phyloP scores from a whole-genome alignment of 2,329 filamentous ascomycete species.

The Daldinia eschscholtzii region DNA sequence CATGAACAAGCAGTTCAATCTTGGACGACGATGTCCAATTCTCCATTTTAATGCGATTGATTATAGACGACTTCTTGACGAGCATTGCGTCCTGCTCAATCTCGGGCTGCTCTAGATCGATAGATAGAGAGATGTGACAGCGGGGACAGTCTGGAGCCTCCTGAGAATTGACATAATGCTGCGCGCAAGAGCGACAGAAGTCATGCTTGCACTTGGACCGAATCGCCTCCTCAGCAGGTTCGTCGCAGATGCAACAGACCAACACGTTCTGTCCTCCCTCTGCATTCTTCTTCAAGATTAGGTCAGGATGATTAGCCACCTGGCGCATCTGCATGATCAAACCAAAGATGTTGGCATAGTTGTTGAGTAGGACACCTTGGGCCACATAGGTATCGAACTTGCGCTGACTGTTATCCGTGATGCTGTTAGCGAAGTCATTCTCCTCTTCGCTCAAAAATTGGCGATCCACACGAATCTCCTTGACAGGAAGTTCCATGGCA shows the following conservation, averaged over 20 bases:
- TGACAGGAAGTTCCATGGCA: slow-evolving; percentile 95
- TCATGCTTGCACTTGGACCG: slow-evolving; percentile 93
- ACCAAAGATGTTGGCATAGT: slow-evolving; percentile 99
- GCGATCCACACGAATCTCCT: slow-evolving; percentile 90
- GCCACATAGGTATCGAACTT: slow-evolving; percentile 97
- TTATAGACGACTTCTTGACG: slow-evolving; percentile 96
- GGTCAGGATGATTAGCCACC: slow-evolving; percentile 94
- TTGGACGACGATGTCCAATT: slow-evolving; percentile 99
- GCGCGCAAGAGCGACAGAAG: slow-evolving; percentile 85
- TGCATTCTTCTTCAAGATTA: slow-evolving; percentile 88
- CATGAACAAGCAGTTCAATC: slow-evolving; percentile 95
- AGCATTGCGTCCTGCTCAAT: slow-evolving; percentile 90
- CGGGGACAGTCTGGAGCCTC: slow-evolving; percentile 85
- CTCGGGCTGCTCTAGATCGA: slow-evolving; percentile 95
- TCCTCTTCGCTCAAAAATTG: slow-evolving; percentile 98
- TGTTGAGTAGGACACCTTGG: slow-evolving; percentile 93
- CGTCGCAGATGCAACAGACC: slow-evolving; percentile 95
- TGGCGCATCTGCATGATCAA: slow-evolving; percentile 99
- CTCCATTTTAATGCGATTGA: slow-evolving; percentile 98
- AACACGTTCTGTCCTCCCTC: slow-evolving; percentile 90
- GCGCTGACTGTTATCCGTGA: slow-evolving; percentile 91
- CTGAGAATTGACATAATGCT: slow-evolving; percentile 83
- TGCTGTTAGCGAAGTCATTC: slow-evolving; percentile 92
- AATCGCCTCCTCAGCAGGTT: slow-evolving; percentile 94
- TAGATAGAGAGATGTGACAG: slow-evolving; percentile 89